Evolutionary conservation across 2,329 filamentous ascomycete genomes (phyloP), one percentile per base, ranked within the genome.

Genomic region (Ascochyta koolunga): DNA sequence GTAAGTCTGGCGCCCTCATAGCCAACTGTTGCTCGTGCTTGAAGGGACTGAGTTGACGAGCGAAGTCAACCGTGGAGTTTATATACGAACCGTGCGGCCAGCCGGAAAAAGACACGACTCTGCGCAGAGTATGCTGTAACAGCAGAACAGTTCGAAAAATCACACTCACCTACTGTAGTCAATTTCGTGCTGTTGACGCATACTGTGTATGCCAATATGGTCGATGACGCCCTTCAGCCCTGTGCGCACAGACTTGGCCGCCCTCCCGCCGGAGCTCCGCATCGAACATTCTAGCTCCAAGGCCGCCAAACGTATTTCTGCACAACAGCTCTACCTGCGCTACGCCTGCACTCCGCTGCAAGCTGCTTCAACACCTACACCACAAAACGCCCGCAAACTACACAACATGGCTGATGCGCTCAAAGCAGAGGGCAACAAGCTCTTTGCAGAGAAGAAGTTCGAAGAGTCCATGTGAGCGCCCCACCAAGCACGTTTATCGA

Each of bases 381-480:
- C 45, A 54, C 40, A 53, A 27, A 18, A 21, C 10, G 29, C 33
- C 33, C 33, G 45, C 38, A 53, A 38, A 50, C 41, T 35, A 43
- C 19, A 33, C 54, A 79, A 33, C 60, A 88, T 88, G 86, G 85
- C 86, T 62, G 86, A 89, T 78, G 83, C 93, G 85, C 86, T 99
- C 71, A 99, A 99, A 83, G 91, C 93, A 71, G 89, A 95, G 76
- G 95, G 93, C 82, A 99, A 99, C 84, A 96, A 96, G 83, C 93
- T 96, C 78, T 99, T 99, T 78, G 89, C 91, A 64, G 92, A 91
- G 60, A 98, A 98, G 85, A 92, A 98, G 79, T 99, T 96, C 77
- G 85, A 92, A 71, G 91, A 93, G 76, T 95, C 95, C 72, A 86
- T 96, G 93, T 98, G 85, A 79, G 91, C 86, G 62, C 62, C 64